These are phyloP conservation scores for Dichotomocladium elegans DNA, from an alignment of 371 early-diverging fungal species.

Conservation along the genomic window DNA sequence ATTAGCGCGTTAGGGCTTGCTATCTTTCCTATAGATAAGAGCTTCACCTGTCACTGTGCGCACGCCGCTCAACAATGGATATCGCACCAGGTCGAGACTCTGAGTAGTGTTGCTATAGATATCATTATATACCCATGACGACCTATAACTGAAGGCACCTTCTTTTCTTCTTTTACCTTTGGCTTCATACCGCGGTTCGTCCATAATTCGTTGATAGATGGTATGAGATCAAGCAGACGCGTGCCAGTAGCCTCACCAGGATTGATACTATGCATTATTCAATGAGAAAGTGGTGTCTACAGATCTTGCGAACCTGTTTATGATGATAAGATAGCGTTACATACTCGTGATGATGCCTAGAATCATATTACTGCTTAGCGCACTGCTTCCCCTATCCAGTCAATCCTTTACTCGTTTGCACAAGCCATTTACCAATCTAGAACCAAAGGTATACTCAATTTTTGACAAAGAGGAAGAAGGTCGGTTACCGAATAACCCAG, in stretches of 20 bases:
- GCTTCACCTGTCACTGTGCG: conserved; percentile 37
- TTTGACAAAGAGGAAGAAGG: conserved; percentile 41
- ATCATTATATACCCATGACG: background rate
- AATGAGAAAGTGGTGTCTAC: no score
- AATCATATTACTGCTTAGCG: background rate
- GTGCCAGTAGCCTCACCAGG: conserved; percentile 23
- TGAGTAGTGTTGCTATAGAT: conserved; percentile 45
- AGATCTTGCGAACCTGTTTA: no score
- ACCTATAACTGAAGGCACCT: no score
- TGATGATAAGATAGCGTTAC: no score
- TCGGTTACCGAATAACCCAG: conserved; percentile 41
- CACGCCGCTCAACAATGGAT: conserved; percentile 31
- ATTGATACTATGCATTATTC: conserved; percentile 28
- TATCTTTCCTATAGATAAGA: background rate
- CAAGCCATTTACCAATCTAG: conserved; percentile 36
- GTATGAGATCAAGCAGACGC: conserved; percentile 17
- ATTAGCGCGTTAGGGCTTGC: background rate
- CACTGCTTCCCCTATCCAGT: no score
- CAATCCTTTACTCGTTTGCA: background rate
- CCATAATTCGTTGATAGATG: conserved; percentile 41
- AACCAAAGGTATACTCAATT: conserved; percentile 37
- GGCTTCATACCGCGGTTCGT: conserved; percentile 36
- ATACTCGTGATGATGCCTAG: conserved; percentile 41
- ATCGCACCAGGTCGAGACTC: conserved; percentile 39
- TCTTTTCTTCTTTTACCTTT: conserved; percentile 32